A percentile compares a stretch with the other conserved stretches of the same genome.
Conservation (phyloP, 176 grass and related monocot species). For the Themeda triandra region DNA sequence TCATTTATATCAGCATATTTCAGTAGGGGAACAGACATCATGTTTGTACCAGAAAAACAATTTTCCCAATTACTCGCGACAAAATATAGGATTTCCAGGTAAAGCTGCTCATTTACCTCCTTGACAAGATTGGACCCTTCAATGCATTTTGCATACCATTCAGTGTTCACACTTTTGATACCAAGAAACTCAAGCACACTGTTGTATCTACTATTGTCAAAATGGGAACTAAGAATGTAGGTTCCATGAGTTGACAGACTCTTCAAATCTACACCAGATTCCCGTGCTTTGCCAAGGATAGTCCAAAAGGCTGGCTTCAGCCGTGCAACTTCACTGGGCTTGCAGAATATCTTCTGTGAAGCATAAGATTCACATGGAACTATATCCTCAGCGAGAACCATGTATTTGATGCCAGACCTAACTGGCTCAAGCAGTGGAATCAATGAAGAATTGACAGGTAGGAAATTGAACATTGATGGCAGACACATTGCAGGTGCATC, state of each 20-base stretch:
- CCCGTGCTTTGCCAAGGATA: slow-evolving; percentile 39
- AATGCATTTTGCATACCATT: slow-evolving; percentile 70
- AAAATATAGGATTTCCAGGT: slow-evolving; percentile 53
- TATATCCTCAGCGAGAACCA: slow-evolving; percentile 43
- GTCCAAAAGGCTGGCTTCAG: slow-evolving; percentile 47
- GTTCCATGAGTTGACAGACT: slow-evolving; percentile 55
- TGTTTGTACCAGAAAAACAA: slow-evolving; percentile 32
- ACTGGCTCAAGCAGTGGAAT: slow-evolving; percentile 51
- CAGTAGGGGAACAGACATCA: slow-evolving; percentile 47
- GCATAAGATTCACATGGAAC: slow-evolving; percentile 53
- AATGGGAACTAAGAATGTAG: slow-evolving; percentile 48
- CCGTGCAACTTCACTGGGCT: slow-evolving; percentile 36
- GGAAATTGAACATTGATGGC: slow-evolving; percentile 45
- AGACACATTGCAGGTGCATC: slow-evolving; percentile 35
- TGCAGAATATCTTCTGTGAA: slow-evolving; percentile 65
- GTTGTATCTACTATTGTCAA: slow-evolving; percentile 43
- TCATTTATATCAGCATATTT: slow-evolving; percentile 41
- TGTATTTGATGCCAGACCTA: slow-evolving; percentile 48
- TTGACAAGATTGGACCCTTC: slow-evolving; percentile 49
- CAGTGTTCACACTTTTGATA: slow-evolving; percentile 24
- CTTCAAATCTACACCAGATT: slow-evolving; percentile 33
- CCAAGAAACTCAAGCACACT: slow-evolving; percentile 46
- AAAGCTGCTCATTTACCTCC: slow-evolving; percentile 39
- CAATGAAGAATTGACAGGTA: slow-evolving; percentile 38
- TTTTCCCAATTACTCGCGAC: slow-evolving; percentile 33